These are phyloP conservation scores for Sistotremastrum niveocremeum DNA, from an alignment of 768 basidiomycete species.

Conservation along the genomic window DNA sequence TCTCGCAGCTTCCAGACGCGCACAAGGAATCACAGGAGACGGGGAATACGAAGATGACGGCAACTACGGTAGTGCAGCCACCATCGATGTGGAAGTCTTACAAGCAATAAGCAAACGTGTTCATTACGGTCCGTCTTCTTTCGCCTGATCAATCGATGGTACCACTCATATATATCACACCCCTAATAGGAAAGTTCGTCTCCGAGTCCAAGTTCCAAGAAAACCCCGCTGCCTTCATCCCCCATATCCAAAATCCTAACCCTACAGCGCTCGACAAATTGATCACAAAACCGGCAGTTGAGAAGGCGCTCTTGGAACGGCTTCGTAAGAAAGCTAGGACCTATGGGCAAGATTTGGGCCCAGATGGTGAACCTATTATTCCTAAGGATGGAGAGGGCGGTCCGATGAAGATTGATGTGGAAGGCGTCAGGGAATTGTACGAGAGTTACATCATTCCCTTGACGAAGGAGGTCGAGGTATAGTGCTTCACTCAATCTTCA, in stretches of 20 bases:
- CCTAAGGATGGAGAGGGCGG: slow-evolving; percentile 17
- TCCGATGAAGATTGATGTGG: slow-evolving; percentile 72
- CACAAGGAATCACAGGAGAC: slow-evolving; percentile 49
- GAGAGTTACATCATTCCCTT: slow-evolving; percentile 92
- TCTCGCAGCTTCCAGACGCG: slow-evolving; percentile 53
- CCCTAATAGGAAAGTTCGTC: slow-evolving; percentile 81
- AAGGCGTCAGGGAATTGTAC: slow-evolving; percentile 87
- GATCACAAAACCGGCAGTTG: slow-evolving; percentile 97
- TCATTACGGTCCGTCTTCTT: slow-evolving; percentile 67
- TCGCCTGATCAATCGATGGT: background rate
- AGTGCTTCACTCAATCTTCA: too few species aligned
- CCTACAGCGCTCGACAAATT: slow-evolving; percentile 64
- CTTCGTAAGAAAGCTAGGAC: slow-evolving; percentile 73
- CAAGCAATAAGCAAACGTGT: slow-evolving; percentile 97
- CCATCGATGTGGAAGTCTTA: slow-evolving; percentile 90
- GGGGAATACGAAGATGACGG: slow-evolving; percentile 83
- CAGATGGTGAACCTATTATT: slow-evolving; percentile 41
- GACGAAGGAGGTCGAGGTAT: slow-evolving; percentile 96
- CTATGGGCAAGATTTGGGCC: slow-evolving; percentile 72
- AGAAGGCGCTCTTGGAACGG: slow-evolving; percentile 67
- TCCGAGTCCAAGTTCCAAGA: slow-evolving; percentile 94
- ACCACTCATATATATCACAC: background rate
- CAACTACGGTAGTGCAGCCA: slow-evolving; percentile 93
- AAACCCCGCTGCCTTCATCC: slow-evolving; percentile 78
- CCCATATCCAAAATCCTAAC: slow-evolving; percentile 77